Conservation (phyloP, 176 grass and related monocot species). For the Eleusine indica region DNA sequence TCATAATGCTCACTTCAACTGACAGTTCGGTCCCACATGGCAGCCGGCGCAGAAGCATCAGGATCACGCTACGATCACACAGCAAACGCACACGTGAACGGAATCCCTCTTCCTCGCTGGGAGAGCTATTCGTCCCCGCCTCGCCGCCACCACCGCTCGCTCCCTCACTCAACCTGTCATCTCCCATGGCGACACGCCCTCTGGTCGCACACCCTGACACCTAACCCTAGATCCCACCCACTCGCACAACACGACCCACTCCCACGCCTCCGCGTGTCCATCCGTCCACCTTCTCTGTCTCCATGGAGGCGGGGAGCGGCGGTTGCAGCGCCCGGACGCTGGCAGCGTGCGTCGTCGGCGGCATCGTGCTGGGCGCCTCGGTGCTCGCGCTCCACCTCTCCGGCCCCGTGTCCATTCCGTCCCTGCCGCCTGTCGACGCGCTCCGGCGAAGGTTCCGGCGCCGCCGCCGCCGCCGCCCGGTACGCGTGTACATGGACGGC, state of each 20-base stretch:
- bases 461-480: constrained; percentile 51
- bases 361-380: constrained; percentile 68
- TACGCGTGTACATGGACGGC: constrained; percentile 93
- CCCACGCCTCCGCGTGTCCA: not conserved
- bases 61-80: not conserved
- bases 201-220: not conserved
- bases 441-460: constrained; percentile 33
- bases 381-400: constrained; percentile 52
- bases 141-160: not conserved
- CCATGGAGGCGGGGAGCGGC: constrained; percentile 50
- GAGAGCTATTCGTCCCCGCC: not conserved
- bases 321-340: constrained; percentile 44
- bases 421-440: constrained; percentile 20
- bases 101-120: not conserved
- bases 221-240: constrained; percentile 41
- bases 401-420: constrained; percentile 19
- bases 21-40: not conserved
- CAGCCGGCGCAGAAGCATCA: not conserved
- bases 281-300: not conserved
- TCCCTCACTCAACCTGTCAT: no score
- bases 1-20: not conserved
- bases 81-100: not conserved
- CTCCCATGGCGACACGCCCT: constrained; percentile 35
- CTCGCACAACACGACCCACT: not conserved
- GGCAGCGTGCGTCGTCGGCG: constrained; percentile 63